A percentile compares a stretch with the other conserved stretches of the same genome.
Evolutionary conservation across 2,329 filamentous ascomycete species (phyloP).

Genomic region (Aspergillus viridinutans): DNA sequence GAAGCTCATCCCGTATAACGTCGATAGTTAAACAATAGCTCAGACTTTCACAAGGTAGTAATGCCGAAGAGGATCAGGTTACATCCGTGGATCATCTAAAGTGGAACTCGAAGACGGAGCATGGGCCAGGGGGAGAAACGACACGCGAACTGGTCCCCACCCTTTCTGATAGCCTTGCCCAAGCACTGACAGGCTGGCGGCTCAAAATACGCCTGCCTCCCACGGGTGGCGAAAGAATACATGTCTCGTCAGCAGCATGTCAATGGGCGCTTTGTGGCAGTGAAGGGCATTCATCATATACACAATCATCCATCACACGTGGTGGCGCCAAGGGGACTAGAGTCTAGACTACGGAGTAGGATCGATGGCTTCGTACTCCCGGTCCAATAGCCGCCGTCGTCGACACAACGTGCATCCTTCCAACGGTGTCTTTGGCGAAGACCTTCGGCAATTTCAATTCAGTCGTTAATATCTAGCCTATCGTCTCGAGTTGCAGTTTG

Average conservation of each 20-base stretch:
- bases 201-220: not conserved
- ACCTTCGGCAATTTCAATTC: not conserved
- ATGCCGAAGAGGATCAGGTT: not conserved
- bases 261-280: not conserved
- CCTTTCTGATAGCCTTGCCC: not conserved
- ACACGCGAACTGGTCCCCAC: not conserved
- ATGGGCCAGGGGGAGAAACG: not conserved
- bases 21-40: not conserved
- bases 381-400: not conserved
- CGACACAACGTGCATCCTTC: not conserved
- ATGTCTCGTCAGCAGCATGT: not conserved
- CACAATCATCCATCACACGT: not conserved
- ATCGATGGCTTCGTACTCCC: not conserved
- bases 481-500: not conserved
- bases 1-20: not conserved
- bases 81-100: not conserved
- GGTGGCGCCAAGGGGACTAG: not conserved
- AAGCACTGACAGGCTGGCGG: not conserved
- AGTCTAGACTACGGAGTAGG: not conserved
- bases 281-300: not conserved
- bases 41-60: not conserved
- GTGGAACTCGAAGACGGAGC: not conserved
- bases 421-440: not conserved
- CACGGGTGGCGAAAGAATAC: not conserved
- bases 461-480: not conserved